Percentiles rank a stretch among this genome's conserved stretches.
phyloP scores from a whole-genome alignment of 345 rosid genomes.

The Sisymbrium altissimum region DNA sequence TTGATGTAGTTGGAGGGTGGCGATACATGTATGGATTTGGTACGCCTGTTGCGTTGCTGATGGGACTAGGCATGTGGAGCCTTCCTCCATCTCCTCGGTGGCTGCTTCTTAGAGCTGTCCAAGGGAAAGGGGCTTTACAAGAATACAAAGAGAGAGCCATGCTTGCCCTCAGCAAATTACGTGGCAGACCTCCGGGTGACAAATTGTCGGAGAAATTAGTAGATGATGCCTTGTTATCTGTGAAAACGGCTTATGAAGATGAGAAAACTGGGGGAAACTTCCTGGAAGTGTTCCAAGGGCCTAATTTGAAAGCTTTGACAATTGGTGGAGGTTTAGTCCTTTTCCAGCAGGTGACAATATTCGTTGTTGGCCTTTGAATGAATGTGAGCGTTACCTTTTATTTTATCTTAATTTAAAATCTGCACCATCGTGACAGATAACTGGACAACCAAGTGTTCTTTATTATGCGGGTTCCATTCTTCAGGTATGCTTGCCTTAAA shows the following conservation, averaged over 20 bases:
- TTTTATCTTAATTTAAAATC: neutral
- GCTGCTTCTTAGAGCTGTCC: conserved; percentile 88
- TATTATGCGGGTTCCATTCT: conserved; percentile 94
- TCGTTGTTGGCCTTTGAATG: conserved; percentile 11
- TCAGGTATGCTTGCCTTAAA: conserved; percentile 55
- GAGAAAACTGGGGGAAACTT: conserved; percentile 67
- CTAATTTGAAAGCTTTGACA: conserved; percentile 83
- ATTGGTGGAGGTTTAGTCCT: conserved; percentile 95
- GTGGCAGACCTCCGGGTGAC: conserved; percentile 78
- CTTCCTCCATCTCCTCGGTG: conserved; percentile 98
- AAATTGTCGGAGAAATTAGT: conserved; percentile 66
- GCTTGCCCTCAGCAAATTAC: conserved; percentile 67
- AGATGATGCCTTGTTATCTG: conserved; percentile 59
- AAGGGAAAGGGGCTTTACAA: conserved; percentile 72
- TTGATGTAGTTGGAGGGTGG: conserved; percentile 88
- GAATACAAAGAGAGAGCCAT: conserved; percentile 79
- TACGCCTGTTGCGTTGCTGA: conserved; percentile 60
- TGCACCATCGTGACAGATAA: conserved; percentile 58
- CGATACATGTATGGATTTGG: conserved; percentile 87
- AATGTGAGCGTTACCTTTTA: neutral
- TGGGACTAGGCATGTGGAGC: conserved; percentile 91
- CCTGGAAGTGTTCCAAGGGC: conserved; percentile 85
- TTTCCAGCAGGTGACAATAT: conserved; percentile 76
- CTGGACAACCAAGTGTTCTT: conserved; percentile 97
- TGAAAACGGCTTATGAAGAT: conserved; percentile 61